Conservation (phyloP, 2,329 filamentous ascomycete species). For the Phaeosphaeriaceae sp. region DNA sequence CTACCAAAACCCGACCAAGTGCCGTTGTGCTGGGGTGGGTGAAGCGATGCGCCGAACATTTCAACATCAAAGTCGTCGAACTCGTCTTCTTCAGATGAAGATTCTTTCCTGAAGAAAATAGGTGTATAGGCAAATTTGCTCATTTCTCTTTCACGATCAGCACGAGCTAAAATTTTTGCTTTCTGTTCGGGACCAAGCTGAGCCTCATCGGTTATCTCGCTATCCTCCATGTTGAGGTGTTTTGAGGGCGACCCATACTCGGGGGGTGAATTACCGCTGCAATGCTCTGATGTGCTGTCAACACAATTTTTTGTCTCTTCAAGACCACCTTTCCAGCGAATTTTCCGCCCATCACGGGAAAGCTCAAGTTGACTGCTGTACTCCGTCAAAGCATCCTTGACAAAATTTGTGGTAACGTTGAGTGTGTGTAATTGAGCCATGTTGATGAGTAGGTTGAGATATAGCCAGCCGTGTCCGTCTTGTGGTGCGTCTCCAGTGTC, state of each 20-base stretch:
- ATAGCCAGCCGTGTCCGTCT: constrained; percentile 79
- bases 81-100: constrained; percentile 49
- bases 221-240: constrained; percentile 27
- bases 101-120: constrained; percentile 55
- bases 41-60: constrained; percentile 38
- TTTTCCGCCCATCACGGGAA: constrained; percentile 76
- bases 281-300: constrained; percentile 57
- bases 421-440: constrained; percentile 86
- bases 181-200: constrained; percentile 22
- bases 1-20: constrained; percentile 54
- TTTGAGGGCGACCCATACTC: constrained; percentile 45
- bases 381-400: constrained; percentile 72
- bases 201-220: constrained; percentile 25
- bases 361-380: constrained; percentile 78
- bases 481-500: constrained; percentile 59
- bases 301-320: constrained; percentile 70
- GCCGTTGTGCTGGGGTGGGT: constrained; percentile 32
- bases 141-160: constrained; percentile 30
- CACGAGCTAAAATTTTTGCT: constrained; percentile 23
- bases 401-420: constrained; percentile 79
- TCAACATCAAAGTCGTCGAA: constrained; percentile 41
- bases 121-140: constrained; percentile 55
- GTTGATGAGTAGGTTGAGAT: constrained; percentile 79
- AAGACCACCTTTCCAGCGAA: constrained; percentile 76
- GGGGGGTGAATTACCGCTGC: constrained; percentile 58